Conservation (phyloP, 768 basidiomycete genomes). For the Daedalea quercina region DNA sequence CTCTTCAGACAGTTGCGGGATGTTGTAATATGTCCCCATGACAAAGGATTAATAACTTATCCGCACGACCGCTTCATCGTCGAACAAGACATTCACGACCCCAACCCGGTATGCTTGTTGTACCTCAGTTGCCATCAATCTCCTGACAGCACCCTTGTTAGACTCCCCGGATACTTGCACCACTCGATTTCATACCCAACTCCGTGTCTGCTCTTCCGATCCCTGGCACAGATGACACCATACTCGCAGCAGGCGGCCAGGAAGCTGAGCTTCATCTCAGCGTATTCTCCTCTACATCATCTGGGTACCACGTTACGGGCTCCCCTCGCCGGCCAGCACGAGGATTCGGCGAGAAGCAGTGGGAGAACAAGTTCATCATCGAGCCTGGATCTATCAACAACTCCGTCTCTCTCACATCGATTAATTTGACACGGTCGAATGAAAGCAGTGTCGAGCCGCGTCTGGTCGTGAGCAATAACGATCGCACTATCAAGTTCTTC, state of each 20-base stretch:
- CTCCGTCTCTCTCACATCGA: constrained; percentile 60
- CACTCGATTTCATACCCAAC: constrained; percentile 55
- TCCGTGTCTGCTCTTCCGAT: constrained; percentile 53
- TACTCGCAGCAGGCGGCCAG: constrained; percentile 75
- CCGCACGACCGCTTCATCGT: constrained; percentile 45
- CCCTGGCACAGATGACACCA: constrained; percentile 42
- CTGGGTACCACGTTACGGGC: constrained; percentile 4
- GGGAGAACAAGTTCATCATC: constrained; percentile 51
- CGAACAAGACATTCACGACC: constrained; percentile 50
- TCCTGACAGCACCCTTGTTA: constrained; percentile 5
- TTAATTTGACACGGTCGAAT: constrained; percentile 52
- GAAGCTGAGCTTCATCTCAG: constrained; percentile 68
- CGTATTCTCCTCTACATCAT: constrained; percentile 27
- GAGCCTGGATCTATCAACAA: constrained; percentile 71
- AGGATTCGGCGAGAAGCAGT: constrained; percentile 24
- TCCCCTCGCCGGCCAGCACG: constrained; percentile 8
- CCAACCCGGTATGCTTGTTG: constrained; percentile 36
- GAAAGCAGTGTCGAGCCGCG: constrained; percentile 69
- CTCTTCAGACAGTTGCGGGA: constrained; percentile 64
- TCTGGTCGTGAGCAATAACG: constrained; percentile 83
- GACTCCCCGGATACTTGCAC: constrained; percentile 39
- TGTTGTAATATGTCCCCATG: constrained; percentile 66
- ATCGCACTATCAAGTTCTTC: constrained; percentile 74
- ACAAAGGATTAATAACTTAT: constrained; percentile 60
- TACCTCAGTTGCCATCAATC: not conserved